Evolutionary conservation across 345 rosid species (phyloP).

Genomic region (Eucalyptus sp.): DNA sequence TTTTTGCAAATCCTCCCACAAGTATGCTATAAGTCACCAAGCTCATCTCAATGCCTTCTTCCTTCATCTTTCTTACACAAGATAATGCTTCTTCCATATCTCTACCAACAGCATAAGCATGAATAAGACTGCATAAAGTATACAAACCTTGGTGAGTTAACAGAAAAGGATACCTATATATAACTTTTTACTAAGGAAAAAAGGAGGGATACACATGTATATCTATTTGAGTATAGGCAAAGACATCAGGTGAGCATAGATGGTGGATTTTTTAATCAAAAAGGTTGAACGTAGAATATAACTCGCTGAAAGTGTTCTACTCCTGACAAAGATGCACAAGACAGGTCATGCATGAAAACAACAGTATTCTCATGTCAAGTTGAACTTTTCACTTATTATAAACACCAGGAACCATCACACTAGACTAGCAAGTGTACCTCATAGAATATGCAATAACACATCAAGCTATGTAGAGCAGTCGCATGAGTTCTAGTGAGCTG

Average conservation of each 20-base stretch:
- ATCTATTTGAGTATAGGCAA: not conserved
- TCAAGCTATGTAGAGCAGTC: not conserved
- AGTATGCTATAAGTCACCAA: conserved; percentile 81
- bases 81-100: conserved; percentile 97
- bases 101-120: conserved; percentile 96
- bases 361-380: not conserved
- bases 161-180: not conserved
- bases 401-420: not conserved
- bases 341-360: not conserved
- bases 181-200: not conserved
- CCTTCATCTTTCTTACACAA: conserved; percentile 92
- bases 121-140: conserved; percentile 92
- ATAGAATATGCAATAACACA: not conserved
- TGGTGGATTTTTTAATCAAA: not conserved
- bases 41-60: conserved; percentile 79
- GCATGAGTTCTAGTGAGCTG: not conserved
- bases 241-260: not conserved
- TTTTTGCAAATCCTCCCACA: conserved; percentile 83
- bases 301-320: not conserved
- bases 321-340: not conserved
- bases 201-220: not conserved
- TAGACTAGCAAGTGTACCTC: not conserved
- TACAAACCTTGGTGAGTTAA: not conserved
- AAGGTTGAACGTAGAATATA: not conserved
- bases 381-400: not conserved